Percentiles rank a stretch among this genome's conserved stretches.
These are phyloP conservation scores for Pseudocercospora eumusae DNA, from an alignment of 2,329 filamentous ascomycete genomes.

Conservation along the genomic window DNA sequence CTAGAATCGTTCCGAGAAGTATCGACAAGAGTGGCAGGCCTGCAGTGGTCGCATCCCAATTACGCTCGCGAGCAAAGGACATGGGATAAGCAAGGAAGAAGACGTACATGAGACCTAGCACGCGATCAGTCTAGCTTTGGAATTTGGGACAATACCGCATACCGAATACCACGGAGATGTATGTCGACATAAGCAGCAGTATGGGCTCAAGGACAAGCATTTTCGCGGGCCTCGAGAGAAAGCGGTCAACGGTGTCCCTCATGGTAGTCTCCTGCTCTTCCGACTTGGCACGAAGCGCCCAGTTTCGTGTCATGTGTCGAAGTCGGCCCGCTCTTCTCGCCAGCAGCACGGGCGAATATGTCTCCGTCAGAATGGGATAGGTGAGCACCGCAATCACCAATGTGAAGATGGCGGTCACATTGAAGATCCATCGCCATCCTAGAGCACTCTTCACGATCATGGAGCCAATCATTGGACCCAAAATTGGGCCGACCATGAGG, in stretches of 20 bases:
- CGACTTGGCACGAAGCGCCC: slow-evolving; percentile 46
- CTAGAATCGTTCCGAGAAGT: slow-evolving; percentile 65
- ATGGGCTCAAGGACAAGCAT: slow-evolving; percentile 53
- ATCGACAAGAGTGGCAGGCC: slow-evolving; percentile 75
- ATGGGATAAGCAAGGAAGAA: slow-evolving; percentile 39
- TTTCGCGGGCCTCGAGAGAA: slow-evolving; percentile 44
- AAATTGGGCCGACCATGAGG: slow-evolving; percentile 64
- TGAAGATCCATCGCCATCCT: slow-evolving; percentile 48
- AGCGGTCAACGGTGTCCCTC: slow-evolving; percentile 44
- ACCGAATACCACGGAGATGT: slow-evolving; percentile 26
- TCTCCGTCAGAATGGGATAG: slow-evolving; percentile 54
- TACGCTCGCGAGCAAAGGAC: slow-evolving; percentile 67
- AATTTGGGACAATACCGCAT: slow-evolving; percentile 33
- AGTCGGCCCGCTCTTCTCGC: slow-evolving; percentile 38
- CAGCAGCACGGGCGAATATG: slow-evolving; percentile 55
- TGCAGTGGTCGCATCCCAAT: slow-evolving; percentile 73
- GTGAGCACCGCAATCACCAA: slow-evolving; percentile 44
- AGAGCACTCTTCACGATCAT: slow-evolving; percentile 46
- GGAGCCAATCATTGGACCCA: slow-evolving; percentile 57
- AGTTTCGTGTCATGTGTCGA: slow-evolving; percentile 35
- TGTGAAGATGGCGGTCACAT: slow-evolving; percentile 46
- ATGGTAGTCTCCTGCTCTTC: slow-evolving; percentile 45
- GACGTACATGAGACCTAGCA: slow-evolving; percentile 39
- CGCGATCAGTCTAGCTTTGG: not conserved
- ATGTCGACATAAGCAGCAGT: slow-evolving; percentile 45